Evolutionary conservation across 2,329 filamentous ascomycete genomes (phyloP).

Genomic region (Hymenoscyphus albidus): DNA sequence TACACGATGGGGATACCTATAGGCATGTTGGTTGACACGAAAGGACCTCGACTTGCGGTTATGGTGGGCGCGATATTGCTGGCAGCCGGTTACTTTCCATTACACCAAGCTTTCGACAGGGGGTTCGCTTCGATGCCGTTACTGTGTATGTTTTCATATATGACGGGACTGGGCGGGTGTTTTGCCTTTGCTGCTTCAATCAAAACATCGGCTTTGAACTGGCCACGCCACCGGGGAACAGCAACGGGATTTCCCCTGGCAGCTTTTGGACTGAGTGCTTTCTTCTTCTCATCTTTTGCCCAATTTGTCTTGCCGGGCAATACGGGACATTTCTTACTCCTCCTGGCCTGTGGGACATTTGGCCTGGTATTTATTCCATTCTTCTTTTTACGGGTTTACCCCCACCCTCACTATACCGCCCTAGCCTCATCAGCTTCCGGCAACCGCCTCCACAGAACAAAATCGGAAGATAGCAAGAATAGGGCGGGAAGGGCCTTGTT

Average conservation of each 20-base stretch:
- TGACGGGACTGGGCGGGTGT: conserved; percentile 86
- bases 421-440: conserved; percentile 38
- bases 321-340: conserved; percentile 73
- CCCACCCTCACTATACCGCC: conserved; percentile 46
- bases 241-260: conserved; percentile 91
- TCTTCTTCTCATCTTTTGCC: conserved; percentile 87
- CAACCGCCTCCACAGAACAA: conserved; percentile 42
- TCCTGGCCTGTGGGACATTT: conserved; percentile 78
- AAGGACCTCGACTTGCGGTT: conserved; percentile 75
- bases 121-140: conserved; percentile 56
- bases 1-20: conserved; percentile 86
- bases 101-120: conserved; percentile 72
- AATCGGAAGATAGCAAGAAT: conserved; percentile 41
- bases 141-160: conserved; percentile 78
- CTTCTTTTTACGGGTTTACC: conserved; percentile 78
- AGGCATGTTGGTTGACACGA: conserved; percentile 80
- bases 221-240: conserved; percentile 84
- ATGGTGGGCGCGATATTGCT: conserved; percentile 70
- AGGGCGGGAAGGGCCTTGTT: conserved; percentile 38
- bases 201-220: conserved; percentile 85
- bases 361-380: conserved; percentile 71
- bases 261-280: conserved; percentile 89
- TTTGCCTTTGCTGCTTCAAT: conserved; percentile 85
- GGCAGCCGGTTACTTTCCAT: conserved; percentile 77
- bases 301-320: conserved; percentile 76